A percentile compares a stretch with the other conserved stretches of the same genome.
These are phyloP conservation scores for Debaryomycetaceae sp. DNA, from an alignment of 1,139 yeast species.

Conservation along the genomic window DNA sequence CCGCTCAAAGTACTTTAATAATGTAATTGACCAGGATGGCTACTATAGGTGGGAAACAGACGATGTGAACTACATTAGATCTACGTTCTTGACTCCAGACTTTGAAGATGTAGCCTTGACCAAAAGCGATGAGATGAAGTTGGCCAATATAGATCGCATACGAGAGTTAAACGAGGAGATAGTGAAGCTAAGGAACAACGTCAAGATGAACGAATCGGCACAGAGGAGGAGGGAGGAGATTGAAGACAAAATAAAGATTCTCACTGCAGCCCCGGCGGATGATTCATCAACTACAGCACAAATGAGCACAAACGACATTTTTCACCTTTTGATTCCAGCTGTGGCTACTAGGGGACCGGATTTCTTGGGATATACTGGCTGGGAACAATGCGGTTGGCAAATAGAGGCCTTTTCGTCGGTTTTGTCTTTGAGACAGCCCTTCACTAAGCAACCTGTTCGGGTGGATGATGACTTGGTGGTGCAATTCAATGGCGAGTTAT, in stretches of 20 bases:
- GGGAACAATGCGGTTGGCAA: conserved; percentile 7
- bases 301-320: conserved; percentile 5
- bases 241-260: conserved; percentile 12
- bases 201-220: conserved; percentile 19
- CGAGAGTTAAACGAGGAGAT: conserved; percentile 21
- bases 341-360: conserved; percentile 58
- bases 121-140: conserved; percentile 20
- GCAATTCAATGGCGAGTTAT: conserved; percentile 89
- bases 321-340: conserved; percentile 34
- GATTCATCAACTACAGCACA: conserved; percentile 2
- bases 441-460: conserved; percentile 64
- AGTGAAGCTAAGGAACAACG: conserved; percentile 25
- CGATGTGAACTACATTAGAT: conserved; percentile 11
- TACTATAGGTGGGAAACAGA: conserved; percentile 18
- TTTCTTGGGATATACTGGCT: conserved; percentile 20
- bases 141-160: conserved; percentile 22
- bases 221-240: conserved; percentile 6
- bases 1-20: conserved; percentile 5
- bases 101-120: conserved; percentile 15
- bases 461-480: conserved; percentile 25
- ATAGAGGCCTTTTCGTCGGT: conserved; percentile 61
- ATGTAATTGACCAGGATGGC: background rate
- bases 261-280: conserved; percentile 12
- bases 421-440: conserved; percentile 73
- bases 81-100: conserved; percentile 14